Evolutionary conservation across 495 filamentous ascomycete genomes (phyloP).

Genomic region (Jackrogersella multiformis): DNA sequence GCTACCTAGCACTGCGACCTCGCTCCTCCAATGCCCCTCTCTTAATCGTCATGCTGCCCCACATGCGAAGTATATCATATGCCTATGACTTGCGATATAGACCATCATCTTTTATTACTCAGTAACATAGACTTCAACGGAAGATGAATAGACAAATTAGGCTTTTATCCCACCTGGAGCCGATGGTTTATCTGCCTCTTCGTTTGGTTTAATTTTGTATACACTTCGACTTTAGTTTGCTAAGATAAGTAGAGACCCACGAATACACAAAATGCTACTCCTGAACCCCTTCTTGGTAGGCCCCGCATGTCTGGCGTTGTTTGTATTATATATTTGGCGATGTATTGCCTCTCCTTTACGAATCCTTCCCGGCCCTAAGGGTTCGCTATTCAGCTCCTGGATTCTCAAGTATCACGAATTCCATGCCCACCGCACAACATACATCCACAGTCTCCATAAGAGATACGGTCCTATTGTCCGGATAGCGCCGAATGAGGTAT

Average conservation of each 20-base stretch:
- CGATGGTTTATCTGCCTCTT: neutral
- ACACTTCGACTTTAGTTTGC: neutral
- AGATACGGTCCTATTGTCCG: constrained; percentile 66
- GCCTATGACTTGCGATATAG: constrained; percentile 21
- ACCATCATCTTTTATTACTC: neutral
- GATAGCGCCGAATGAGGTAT: constrained; percentile 68
- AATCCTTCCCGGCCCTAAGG: constrained; percentile 62
- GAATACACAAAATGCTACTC: constrained; percentile 41
- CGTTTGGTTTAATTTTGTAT: neutral
- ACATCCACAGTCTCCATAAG: constrained; percentile 64
- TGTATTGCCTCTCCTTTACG: constrained; percentile 53
- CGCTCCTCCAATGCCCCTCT: constrained; percentile 27
- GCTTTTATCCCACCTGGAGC: neutral
- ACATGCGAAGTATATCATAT: constrained; percentile 6
- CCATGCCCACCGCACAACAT: constrained; percentile 59
- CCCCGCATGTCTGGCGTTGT: constrained; percentile 25
- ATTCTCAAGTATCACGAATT: constrained; percentile 68
- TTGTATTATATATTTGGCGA: constrained; percentile 35
- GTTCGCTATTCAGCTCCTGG: constrained; percentile 62
- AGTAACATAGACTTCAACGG: neutral
- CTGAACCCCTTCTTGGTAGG: constrained; percentile 39
- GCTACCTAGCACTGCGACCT: constrained; percentile 15
- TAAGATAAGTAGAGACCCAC: neutral
- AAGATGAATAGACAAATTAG: neutral
- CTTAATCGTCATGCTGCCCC: constrained; percentile 9